Percentiles rank a stretch among this genome's conserved stretches.
These are phyloP conservation scores for Phyllosticta citriasiana DNA, from an alignment of 2,329 filamentous ascomycete species.

Conservation along the genomic window DNA sequence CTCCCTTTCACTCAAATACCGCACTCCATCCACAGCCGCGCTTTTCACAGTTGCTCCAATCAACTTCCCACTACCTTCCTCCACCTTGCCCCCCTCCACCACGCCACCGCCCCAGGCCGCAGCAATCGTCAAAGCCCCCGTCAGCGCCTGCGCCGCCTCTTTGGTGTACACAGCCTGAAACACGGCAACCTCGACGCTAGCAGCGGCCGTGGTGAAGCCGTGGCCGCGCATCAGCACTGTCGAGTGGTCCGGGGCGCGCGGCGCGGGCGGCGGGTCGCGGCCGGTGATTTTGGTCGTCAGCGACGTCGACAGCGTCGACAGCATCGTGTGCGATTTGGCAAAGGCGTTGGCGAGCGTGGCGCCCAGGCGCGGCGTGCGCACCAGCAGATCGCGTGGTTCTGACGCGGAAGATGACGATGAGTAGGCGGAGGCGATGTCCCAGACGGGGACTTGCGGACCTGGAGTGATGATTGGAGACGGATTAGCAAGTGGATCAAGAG, in stretches of 20 bases:
- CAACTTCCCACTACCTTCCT: neutral
- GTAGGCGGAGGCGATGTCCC: constrained; percentile 23
- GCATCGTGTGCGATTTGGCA: constrained; percentile 9
- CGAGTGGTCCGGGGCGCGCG: constrained; percentile 26
- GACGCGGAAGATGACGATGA: constrained; percentile 14
- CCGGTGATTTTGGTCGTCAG: constrained; percentile 22
- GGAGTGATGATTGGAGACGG: neutral
- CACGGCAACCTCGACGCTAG: constrained; percentile 35
- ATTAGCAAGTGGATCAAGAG: neutral
- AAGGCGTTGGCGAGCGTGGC: constrained; percentile 27
- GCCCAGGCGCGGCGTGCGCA: constrained; percentile 22
- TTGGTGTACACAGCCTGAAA: constrained; percentile 36
- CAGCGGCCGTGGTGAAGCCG: constrained; percentile 35
- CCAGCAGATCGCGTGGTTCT: constrained; percentile 27
- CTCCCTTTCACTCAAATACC: constrained; percentile 24
- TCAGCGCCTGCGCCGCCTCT: constrained; percentile 32
- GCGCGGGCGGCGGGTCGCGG: constrained; percentile 27
- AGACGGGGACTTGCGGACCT: constrained; percentile 27
- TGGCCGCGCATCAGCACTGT: constrained; percentile 35
- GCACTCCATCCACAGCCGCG: neutral
- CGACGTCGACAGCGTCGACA: neutral
- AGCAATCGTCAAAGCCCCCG: constrained; percentile 23
- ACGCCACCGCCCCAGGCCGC: neutral
- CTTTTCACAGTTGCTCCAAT: neutral
- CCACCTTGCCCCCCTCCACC: neutral